A percentile compares a stretch with the other conserved stretches of the same genome.
Conservation (phyloP, 2,329 filamentous ascomycete genomes). For the Colletotrichum spinosum region DNA sequence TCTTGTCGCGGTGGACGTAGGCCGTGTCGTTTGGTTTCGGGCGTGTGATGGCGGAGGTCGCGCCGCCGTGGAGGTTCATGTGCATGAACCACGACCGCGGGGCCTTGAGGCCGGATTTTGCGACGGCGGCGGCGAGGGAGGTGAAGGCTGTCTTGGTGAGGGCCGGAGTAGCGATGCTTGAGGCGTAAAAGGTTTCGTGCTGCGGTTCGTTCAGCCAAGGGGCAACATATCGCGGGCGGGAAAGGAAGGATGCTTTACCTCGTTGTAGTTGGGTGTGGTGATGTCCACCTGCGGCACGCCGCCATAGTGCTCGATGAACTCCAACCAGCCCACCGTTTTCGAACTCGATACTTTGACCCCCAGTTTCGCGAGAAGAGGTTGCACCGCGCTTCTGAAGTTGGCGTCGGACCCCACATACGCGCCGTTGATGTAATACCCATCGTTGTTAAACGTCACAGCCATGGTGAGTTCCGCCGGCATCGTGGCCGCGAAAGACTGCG, state of each 20-base stretch:
- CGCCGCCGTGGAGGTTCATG: slow-evolving; percentile 49
- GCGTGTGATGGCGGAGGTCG: slow-evolving; percentile 50
- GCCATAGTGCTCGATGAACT: slow-evolving; percentile 23
- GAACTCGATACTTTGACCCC: slow-evolving; percentile 19
- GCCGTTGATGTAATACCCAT: slow-evolving; percentile 24
- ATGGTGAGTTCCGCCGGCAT: slow-evolving; percentile 45
- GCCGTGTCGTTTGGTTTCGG: slow-evolving; percentile 44
- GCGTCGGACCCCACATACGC: slow-evolving; percentile 9
- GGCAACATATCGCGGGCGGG: neutral
- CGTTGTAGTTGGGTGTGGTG: slow-evolving; percentile 16
- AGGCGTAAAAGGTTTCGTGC: slow-evolving; percentile 46
- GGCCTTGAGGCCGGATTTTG: slow-evolving; percentile 36
- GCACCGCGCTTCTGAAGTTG: slow-evolving; percentile 4
- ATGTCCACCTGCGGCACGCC: slow-evolving; percentile 13
- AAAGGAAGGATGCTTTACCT: neutral
- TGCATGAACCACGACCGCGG: slow-evolving; percentile 48
- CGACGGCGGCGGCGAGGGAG: slow-evolving; percentile 40
- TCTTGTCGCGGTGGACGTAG: slow-evolving; percentile 55
- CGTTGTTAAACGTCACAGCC: slow-evolving; percentile 22
- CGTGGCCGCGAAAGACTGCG: slow-evolving; percentile 10
- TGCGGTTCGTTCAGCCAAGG: slow-evolving; percentile 14
- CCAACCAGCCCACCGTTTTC: slow-evolving; percentile 26
- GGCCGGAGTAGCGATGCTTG: slow-evolving; percentile 44
- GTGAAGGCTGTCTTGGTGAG: slow-evolving; percentile 40
- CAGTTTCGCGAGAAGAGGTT: slow-evolving; percentile 15